Evolutionary conservation across 257 asterid species (phyloP).

Genomic region (Solanum medicagineum): DNA sequence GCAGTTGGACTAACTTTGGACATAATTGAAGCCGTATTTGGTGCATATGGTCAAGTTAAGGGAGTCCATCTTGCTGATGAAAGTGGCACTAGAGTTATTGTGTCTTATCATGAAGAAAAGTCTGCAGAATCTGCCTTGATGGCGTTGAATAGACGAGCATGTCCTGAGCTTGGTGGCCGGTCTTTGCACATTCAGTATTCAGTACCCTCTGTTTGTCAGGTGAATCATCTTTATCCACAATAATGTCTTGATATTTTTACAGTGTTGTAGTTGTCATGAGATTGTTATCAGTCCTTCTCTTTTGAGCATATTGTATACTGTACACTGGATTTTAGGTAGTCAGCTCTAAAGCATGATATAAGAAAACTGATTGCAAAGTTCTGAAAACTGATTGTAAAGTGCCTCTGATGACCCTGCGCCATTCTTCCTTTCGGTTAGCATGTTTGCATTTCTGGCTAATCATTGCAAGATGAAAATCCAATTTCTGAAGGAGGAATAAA

Average conservation of each 20-base stretch:
- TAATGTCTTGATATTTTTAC: background rate
- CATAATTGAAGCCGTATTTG: slow-evolving; percentile 46
- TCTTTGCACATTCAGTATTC: slow-evolving; percentile 73
- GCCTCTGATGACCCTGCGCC: background rate
- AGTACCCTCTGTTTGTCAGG: slow-evolving; percentile 49
- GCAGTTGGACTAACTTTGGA: slow-evolving; percentile 69
- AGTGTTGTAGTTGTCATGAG: background rate
- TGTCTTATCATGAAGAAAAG: slow-evolving; percentile 35
- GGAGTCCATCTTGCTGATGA: slow-evolving; percentile 85
- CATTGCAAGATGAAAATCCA: background rate
- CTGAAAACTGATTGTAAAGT: background rate
- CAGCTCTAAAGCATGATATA: background rate
- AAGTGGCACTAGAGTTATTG: slow-evolving; percentile 89
- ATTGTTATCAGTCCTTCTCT: background rate
- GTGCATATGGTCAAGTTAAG: slow-evolving; percentile 45
- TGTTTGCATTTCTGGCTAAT: background rate
- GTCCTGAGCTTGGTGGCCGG: slow-evolving; percentile 59
- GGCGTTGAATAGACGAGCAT: slow-evolving; percentile 49
- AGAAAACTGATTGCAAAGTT: background rate
- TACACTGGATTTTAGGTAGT: background rate
- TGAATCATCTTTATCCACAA: slow-evolving; percentile 3
- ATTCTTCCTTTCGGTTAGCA: background rate
- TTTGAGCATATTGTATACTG: background rate
- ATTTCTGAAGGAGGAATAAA: background rate
- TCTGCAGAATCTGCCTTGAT: slow-evolving; percentile 55